Evolutionary conservation across 73 alveolate species (phyloP), one percentile per base, ranked within the genome.

Genomic region (Paramecium sexaurelia): DNA sequence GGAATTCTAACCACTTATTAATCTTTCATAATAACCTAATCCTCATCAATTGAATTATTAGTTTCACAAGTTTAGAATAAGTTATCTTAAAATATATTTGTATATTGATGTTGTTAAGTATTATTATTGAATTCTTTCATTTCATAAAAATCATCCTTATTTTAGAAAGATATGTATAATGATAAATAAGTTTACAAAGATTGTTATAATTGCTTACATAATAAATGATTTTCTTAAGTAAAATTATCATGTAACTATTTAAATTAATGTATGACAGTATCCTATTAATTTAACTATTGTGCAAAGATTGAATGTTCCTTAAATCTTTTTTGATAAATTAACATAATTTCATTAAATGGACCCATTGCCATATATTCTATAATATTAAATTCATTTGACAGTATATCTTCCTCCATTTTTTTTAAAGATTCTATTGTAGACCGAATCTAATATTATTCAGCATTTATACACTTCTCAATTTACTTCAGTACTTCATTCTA

Each of bases 311-410:
- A 40, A 15, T 78, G 90, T 43, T 78, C 90, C 7, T 78, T 41
- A 22, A 78, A 78, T 43, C 41, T 78, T 26, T 78, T 41, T 17
- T 78, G 17, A 78, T 78, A 78, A 13, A 78, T 43, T 17, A 13
- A 22, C 68, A 78, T 78, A 29, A 78, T 78, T 43, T 78, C 90
- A 78, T 78, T 78, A 24, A 78, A 78, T 39, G 90, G 90, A 37
- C 90, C 90, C 90, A 78, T 78, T 5, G 68, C 24, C 90, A 78
- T 78, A 78, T 78, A 41, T 78, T 78, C 90, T 22, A 78, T 39
- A 22, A 78, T 78, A 11, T 78, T 78, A 19, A 78, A 78, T 19
- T 78, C 90, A 78, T 78, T 78, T 43, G 68, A 40, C 0, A 22
- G 29, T 2, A 78, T 78, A 24, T 78, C 90, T 2, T 78, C 75